Percentiles rank a stretch among this genome's conserved stretches.
phyloP scores from a whole-genome alignment of 352 stramenopile genomes.

The Pythium utonaiense region DNA sequence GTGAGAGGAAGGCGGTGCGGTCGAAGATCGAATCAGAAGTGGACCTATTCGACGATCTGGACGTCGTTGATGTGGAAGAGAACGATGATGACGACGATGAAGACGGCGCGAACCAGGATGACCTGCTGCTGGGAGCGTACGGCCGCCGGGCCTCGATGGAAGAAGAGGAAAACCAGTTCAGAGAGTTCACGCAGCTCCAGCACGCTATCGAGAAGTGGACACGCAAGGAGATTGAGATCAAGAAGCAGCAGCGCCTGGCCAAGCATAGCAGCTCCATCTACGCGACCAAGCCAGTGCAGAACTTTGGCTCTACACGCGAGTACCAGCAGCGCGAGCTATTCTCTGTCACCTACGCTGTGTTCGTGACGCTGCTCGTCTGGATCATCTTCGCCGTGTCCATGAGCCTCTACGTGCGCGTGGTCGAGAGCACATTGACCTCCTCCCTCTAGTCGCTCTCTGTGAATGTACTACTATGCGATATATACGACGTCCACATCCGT shows the following conservation, averaged over 20 bases:
- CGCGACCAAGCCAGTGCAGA: constrained; percentile 30
- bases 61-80: constrained; percentile 25
- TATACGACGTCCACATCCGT: background rate
- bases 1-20: background rate
- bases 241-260: constrained; percentile 29
- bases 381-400: constrained; percentile 20
- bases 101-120: constrained; percentile 37
- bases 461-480: no score
- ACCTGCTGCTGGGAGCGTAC: constrained; percentile 33
- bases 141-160: constrained; percentile 43
- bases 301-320: constrained; percentile 33
- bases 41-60: constrained; percentile 35
- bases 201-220: constrained; percentile 47
- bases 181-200: constrained; percentile 57
- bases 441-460: background rate
- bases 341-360: constrained; percentile 37
- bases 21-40: constrained; percentile 18
- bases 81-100: constrained; percentile 41
- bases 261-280: constrained; percentile 34
- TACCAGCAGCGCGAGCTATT: constrained; percentile 49
- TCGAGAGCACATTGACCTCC: background rate
- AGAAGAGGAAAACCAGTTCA: constrained; percentile 44
- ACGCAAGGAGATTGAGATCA: constrained; percentile 40
- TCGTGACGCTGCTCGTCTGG: constrained; percentile 54
- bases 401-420: constrained; percentile 2